Evolutionary conservation across 2,329 filamentous ascomycete species (phyloP).

Genomic region (Clarireedia hainanense): DNA sequence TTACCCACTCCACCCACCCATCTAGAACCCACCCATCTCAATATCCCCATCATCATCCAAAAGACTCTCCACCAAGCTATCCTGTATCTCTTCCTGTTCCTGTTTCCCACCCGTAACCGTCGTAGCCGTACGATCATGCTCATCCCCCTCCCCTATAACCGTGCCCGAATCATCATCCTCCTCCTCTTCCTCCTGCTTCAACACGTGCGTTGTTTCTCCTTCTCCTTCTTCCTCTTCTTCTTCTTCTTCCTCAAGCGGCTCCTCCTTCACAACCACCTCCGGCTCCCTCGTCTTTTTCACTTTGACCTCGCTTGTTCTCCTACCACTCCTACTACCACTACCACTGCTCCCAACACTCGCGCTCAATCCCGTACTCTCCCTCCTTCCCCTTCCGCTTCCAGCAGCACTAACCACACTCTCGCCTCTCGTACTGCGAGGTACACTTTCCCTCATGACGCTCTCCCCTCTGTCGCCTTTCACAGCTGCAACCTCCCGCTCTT

Average conservation of each 20-base stretch:
- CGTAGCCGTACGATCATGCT: too few relatives aligned
- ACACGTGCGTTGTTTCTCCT: not conserved
- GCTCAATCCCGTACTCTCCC: not conserved
- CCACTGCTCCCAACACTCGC: too few relatives aligned
- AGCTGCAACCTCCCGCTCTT: conserved; percentile 21
- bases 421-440: not conserved
- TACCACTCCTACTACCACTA: not conserved
- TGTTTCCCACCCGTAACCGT: not conserved
- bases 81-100: not conserved
- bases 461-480: conserved; percentile 12
- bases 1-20: too few relatives aligned
- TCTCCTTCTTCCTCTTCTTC: not conserved
- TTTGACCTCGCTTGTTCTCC: not conserved
- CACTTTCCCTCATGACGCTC: conserved; percentile 2
- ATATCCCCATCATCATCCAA: conserved; percentile 9
- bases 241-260: not conserved
- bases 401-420: not conserved
- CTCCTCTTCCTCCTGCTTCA: too few relatives aligned
- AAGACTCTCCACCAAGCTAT: conserved; percentile 5
- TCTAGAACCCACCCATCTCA: conserved; percentile 1
- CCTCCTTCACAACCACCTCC: not conserved
- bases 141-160: too few relatives aligned
- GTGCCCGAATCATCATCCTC: too few relatives aligned
- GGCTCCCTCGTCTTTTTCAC: not conserved
- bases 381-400: not conserved